Evolutionary conservation across 2,329 filamentous ascomycete genomes (phyloP).

Genomic region (Colletotrichum ledebouriae): DNA sequence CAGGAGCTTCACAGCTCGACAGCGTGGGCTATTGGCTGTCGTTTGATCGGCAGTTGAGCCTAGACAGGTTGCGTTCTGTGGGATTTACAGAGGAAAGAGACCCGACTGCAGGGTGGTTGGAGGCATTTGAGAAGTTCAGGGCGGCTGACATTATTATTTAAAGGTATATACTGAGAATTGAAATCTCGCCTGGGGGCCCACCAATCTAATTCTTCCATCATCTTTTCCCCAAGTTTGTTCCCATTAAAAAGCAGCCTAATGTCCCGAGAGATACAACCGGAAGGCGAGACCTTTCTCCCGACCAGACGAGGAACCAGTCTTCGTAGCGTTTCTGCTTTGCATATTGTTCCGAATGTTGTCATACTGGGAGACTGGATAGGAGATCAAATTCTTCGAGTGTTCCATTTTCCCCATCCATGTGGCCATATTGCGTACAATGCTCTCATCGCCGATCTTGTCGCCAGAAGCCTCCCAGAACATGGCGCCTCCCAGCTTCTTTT

Average conservation of each 20-base stretch:
- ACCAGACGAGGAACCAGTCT: neutral
- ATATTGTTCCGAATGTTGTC: constrained; percentile 31
- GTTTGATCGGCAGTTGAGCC: constrained; percentile 62
- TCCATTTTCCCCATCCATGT: constrained; percentile 23
- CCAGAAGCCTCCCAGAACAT: constrained; percentile 90
- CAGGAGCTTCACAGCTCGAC: constrained; percentile 55
- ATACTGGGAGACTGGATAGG: constrained; percentile 30
- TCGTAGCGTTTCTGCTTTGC: neutral
- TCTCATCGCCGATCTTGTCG: constrained; percentile 69
- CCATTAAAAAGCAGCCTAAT: too few species aligned
- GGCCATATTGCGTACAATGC: constrained; percentile 29
- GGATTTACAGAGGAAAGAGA: constrained; percentile 56
- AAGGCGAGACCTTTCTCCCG: neutral
- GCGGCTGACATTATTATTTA: constrained; percentile 55
- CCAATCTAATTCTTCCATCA: too few species aligned
- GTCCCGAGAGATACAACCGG: too few species aligned
- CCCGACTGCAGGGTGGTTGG: constrained; percentile 57
- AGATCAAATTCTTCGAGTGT: constrained; percentile 23
- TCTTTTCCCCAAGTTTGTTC: too few species aligned
- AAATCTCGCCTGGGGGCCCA: neutral
- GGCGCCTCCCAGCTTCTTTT: constrained; percentile 75
- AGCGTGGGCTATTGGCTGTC: constrained; percentile 61
- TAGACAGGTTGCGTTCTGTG: constrained; percentile 53
- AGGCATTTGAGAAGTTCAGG: constrained; percentile 58
- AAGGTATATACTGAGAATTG: neutral